A percentile compares a stretch with the other conserved stretches of the same genome.
These are phyloP conservation scores for Haplosporangium gracile DNA, from an alignment of 192 early-diverging fungal species.

Conservation along the genomic window DNA sequence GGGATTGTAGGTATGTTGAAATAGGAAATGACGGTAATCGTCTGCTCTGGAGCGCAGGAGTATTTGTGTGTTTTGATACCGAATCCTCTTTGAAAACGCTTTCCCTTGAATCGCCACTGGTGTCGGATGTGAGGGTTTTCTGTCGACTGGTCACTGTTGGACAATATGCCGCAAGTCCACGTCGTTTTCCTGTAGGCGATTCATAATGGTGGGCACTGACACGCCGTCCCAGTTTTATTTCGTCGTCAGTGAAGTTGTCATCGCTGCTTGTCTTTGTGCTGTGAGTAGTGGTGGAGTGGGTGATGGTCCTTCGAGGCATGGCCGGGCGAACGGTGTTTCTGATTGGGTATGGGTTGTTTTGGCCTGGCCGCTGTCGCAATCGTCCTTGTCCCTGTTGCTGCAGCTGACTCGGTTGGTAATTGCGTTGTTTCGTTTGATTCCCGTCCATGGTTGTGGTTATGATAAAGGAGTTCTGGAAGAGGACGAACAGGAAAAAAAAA, in stretches of 20 bases:
- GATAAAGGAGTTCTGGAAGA: too few relatives aligned
- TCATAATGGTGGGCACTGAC: background rate
- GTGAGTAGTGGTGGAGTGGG: background rate
- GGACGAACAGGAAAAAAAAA: too few relatives aligned
- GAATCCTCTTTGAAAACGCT: background rate
- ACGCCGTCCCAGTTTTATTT: background rate
- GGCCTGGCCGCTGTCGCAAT: background rate
- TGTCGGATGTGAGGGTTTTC: background rate
- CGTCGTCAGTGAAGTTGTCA: background rate
- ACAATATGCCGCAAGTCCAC: background rate
- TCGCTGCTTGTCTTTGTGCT: background rate
- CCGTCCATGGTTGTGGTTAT: too few relatives aligned
- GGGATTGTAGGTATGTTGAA: background rate
- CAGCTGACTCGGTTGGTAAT: background rate
- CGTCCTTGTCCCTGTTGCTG: background rate
- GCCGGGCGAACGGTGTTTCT: background rate
- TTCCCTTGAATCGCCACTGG: background rate
- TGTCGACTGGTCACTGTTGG: background rate
- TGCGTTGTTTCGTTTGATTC: background rate
- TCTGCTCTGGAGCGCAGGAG: background rate
- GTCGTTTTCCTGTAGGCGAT: background rate
- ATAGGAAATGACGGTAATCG: background rate
- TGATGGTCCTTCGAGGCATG: background rate
- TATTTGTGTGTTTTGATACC: background rate
- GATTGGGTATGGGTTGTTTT: background rate